phyloP scores from a whole-genome alignment of 352 stramenopile species.

The Globisporangium rhizosaccharum region DNA sequence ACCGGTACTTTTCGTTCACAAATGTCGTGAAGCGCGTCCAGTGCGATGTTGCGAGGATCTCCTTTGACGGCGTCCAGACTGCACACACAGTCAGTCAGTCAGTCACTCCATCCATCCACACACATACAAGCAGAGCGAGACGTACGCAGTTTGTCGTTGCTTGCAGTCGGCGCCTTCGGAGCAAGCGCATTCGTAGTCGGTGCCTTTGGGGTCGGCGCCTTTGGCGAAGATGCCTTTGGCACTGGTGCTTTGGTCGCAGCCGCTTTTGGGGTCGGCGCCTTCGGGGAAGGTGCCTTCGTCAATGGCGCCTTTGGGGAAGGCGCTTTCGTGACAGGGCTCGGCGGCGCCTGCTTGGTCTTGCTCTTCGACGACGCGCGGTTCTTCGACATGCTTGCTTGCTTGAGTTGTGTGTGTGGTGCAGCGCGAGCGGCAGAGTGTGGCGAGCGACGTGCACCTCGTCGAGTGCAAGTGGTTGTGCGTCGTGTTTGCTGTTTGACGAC shows the following conservation, averaged over 20 bases:
- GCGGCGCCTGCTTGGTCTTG: slow-evolving; percentile 2
- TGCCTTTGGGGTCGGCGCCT: not conserved
- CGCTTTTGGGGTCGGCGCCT: not conserved
- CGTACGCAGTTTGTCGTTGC: not conserved
- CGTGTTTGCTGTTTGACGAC: too few species aligned
- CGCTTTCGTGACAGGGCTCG: not conserved
- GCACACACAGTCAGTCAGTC: not conserved
- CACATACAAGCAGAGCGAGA: not conserved
- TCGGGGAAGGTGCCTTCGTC: not conserved
- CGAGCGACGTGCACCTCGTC: too few species aligned
- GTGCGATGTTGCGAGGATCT: slow-evolving; percentile 45
- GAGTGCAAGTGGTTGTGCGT: too few species aligned
- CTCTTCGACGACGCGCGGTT: not conserved
- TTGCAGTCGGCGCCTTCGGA: not conserved
- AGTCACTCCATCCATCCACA: slow-evolving; percentile 5
- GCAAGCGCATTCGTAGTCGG: not conserved
- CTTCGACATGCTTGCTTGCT: slow-evolving; percentile 1
- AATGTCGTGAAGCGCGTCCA: slow-evolving; percentile 64
- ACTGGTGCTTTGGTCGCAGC: not conserved
- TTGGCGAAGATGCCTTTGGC: not conserved
- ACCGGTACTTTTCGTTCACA: slow-evolving; percentile 57
- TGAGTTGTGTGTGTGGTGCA: not conserved
- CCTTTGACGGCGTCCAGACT: slow-evolving; percentile 56
- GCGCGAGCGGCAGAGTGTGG: too few species aligned
- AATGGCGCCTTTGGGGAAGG: not conserved